Evolutionary conservation across 1,284 basidiomycete genomes (phyloP), one percentile per base, ranked within the genome.

Genomic region (Cutaneotrichosporon mucoides): DNA sequence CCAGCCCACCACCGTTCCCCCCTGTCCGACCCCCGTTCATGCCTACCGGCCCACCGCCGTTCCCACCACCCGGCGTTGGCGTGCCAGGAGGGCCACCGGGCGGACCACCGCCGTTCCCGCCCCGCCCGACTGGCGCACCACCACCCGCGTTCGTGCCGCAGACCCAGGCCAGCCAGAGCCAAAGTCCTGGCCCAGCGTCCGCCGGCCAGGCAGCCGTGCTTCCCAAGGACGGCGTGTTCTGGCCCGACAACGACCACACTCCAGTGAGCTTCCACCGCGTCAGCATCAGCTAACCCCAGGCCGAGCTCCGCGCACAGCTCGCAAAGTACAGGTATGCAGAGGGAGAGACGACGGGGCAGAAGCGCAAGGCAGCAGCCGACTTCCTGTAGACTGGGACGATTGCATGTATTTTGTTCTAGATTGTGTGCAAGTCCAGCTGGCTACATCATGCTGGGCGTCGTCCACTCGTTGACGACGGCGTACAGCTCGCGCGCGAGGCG

Each of bases 401-500:
- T 8, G 12, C 24, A 41, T 36, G 33, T 12, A 34, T 47, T 16
- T 9, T 40, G 38, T 40, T 40, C 6, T 24, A 11, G 12, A 49
- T 24, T 24, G 24, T 49, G 48, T 35, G n/a, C 7, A 13, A 34
- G 33, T n/a, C 11, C 4, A 34, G 11, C n/a, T 16, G 15, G n/a
- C n/a, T n/a, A n/a, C n/a, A n/a, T n/a, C 64, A 65, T 67, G 52
- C 60, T 65, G 3, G 61, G 59, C 24, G 57, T 66, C 35, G 68
- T 68, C 70, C 82, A 83, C 62, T 95, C 90, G 57, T 87, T 85
- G 6, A 93, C 86, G 3, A 85, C 87, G 4, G 83, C 82, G 71
- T 94, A 95, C 71, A 94, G 90, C 68, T 93, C 89, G 64, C 81
- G 81, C 48, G 92, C 85, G 15, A 94, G 84, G 45, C 89, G 82